These are phyloP conservation scores for Talaromyces ruber DNA, from an alignment of 495 filamentous ascomycete genomes.

Conservation along the genomic window DNA sequence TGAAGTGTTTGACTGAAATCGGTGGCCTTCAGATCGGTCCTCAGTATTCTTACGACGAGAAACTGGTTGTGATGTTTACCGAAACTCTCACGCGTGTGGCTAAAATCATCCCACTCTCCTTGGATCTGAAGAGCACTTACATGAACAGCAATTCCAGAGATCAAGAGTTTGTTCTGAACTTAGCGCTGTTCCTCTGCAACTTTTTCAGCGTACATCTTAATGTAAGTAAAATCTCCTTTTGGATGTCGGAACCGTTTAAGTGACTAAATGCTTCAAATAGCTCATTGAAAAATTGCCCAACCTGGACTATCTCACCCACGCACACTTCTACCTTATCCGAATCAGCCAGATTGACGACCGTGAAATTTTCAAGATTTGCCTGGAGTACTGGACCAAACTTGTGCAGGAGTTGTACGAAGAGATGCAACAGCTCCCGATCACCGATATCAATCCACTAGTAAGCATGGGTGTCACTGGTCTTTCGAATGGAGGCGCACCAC, in stretches of 20 bases:
- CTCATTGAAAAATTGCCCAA: conserved; percentile 94
- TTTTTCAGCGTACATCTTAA: conserved; percentile 89
- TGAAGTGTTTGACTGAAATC: conserved; percentile 97
- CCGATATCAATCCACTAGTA: conserved; percentile 81
- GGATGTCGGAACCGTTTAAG: conserved; percentile 13
- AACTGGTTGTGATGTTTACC: conserved; percentile 94
- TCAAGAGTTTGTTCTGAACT: conserved; percentile 95
- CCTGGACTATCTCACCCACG: conserved; percentile 85
- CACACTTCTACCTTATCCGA: conserved; percentile 94
- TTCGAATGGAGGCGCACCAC: conserved; percentile 71
- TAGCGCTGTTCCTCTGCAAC: conserved; percentile 91
- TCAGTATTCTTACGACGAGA: conserved; percentile 80
- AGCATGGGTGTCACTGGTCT: conserved; percentile 64
- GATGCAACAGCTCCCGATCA: conserved; percentile 90
- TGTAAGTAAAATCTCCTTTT: conserved; percentile 40
- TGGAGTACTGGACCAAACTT: conserved; percentile 98
- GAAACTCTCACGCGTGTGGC: conserved; percentile 84
- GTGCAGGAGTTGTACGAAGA: conserved; percentile 99
- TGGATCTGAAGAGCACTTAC: conserved; percentile 86
- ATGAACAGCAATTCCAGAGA: conserved; percentile 83
- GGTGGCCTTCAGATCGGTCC: conserved; percentile 76
- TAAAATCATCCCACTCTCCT: conserved; percentile 77
- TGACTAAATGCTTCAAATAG: conserved; percentile 30
- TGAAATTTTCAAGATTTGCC: conserved; percentile 98
- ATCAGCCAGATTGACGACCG: conserved; percentile 98